phyloP scores from a whole-genome alignment of 75 land plant species.

The Sequoia sempervirens region DNA sequence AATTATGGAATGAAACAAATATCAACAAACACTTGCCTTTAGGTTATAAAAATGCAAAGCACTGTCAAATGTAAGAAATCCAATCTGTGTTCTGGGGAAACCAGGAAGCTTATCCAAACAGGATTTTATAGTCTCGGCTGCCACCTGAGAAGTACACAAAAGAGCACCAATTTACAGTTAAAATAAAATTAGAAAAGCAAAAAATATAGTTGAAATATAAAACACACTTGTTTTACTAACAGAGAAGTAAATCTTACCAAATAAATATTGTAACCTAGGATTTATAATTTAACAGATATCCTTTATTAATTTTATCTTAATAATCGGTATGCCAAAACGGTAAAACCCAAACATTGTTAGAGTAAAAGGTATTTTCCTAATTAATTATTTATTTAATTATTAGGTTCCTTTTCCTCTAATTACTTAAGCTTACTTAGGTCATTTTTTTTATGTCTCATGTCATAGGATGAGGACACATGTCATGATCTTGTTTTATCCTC shows the following conservation, averaged over 20 bases:
- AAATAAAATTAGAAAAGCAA: background rate
- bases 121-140: constrained; percentile 85
- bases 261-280: background rate
- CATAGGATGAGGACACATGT: too few relatives aligned
- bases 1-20: background rate
- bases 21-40: constrained; percentile 43
- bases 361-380: too few relatives aligned
- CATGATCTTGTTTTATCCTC: too few relatives aligned
- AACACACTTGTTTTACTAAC: background rate
- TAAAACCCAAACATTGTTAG: background rate
- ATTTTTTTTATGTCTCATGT: too few relatives aligned
- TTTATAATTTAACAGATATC: background rate
- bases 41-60: constrained; percentile 90
- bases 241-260: background rate
- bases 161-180: background rate
- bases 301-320: background rate
- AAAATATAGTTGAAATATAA: background rate
- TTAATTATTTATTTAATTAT: too few relatives aligned
- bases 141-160: constrained; percentile 48
- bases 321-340: background rate
- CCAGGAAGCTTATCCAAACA: constrained; percentile 89
- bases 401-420: too few relatives aligned
- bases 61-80: constrained; percentile 93
- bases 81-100: constrained; percentile 91
- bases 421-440: too few relatives aligned